Evolutionary conservation across 495 filamentous ascomycete genomes (phyloP), one percentile per base, ranked within the genome.

Genomic region (Hypomontagnella submonticulosa): DNA sequence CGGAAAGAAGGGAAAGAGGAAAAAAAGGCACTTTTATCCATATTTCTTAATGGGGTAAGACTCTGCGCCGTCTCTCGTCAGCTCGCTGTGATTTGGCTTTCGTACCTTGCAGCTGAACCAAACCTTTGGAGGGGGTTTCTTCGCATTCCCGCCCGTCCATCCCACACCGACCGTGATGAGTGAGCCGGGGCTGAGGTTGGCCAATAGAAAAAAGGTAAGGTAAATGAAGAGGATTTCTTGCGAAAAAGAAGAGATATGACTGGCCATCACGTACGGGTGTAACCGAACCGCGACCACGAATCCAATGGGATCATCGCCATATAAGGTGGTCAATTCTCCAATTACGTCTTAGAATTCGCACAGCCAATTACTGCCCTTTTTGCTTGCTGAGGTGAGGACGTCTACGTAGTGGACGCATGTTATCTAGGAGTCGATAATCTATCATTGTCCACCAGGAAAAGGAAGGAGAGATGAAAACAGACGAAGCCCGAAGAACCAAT

Each of bases 21-120:
- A 50, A 57, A 58, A 53, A 27, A 27, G 6, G 3, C 23, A 2
- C 16, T 43, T 55, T 62, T 62, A 16, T 20, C 44, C 18, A 36
- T 34, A 23, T 42, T 56, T 58, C 59, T 48, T 10, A 18, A 50
- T 59, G 36, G 43, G 59, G 58, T 62, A 63, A 68, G 55, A 62
- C 42, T 63, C 59, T 47, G 59, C 65, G 54, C 34, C 49, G 30
- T 59, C 53, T 67, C 63, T 57, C 58, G 58, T 68, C 65, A 68
- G 65, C 65, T 51, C 37, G 49, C 12, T 68, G 59, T 68, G 58
- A 68, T 63, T 30, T 59, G 54, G 52, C 53, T 58, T 58, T 49
- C 53, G 65, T 68, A 68, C 58, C 65, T 68, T 60, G 64, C 64
- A 67, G 63, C 34, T 62, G 37, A 53, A 62, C 58, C 57, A 43